phyloP scores from a whole-genome alignment of 805 yeast species.

The Spathaspora arborariae region DNA sequence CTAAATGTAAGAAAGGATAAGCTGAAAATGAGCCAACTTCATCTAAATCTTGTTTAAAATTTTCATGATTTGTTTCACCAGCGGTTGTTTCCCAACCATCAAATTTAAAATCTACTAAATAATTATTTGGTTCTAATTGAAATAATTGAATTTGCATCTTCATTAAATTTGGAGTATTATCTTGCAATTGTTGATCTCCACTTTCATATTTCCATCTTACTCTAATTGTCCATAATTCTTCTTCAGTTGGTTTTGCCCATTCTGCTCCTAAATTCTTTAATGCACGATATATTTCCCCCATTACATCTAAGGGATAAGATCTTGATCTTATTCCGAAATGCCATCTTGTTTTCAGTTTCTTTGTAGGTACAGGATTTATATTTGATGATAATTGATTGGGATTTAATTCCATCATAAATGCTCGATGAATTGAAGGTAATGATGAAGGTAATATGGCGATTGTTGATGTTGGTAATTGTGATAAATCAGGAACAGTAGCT shows the following conservation, averaged over 20 bases:
- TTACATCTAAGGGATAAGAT: constrained; percentile 94
- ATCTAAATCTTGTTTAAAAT: constrained; percentile 44
- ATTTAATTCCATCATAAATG: constrained; percentile 68
- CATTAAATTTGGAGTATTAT: constrained; percentile 66
- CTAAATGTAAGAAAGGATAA: constrained; percentile 89
- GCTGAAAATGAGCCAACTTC: constrained; percentile 91
- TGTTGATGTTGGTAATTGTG: constrained; percentile 65
- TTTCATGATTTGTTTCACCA: constrained; percentile 11
- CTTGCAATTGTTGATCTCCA: constrained; percentile 25
- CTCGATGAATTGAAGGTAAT: constrained; percentile 89
- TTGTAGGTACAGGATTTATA: constrained; percentile 56
- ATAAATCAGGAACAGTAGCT: constrained; percentile 44
- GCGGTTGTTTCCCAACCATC: constrained; percentile 81
- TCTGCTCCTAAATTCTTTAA: constrained; percentile 92
- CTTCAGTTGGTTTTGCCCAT: constrained; percentile 94
- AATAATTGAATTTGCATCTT: constrained; percentile 96
- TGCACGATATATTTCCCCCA: constrained; percentile 97
- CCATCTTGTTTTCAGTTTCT: constrained; percentile 94
- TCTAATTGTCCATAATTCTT: constrained; percentile 91
- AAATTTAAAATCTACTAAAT: constrained; percentile 93
- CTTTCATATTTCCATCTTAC: constrained; percentile 81
- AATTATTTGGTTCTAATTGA: constrained; percentile 93
- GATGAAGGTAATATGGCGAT: constrained; percentile 93
- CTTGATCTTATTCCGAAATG: constrained; percentile 96
- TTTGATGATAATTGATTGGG: constrained; percentile 10